Percentiles rank a stretch among this genome's conserved stretches.
phyloP scores from a whole-genome alignment of 306 rosid species.

The Lablab purpureus region DNA sequence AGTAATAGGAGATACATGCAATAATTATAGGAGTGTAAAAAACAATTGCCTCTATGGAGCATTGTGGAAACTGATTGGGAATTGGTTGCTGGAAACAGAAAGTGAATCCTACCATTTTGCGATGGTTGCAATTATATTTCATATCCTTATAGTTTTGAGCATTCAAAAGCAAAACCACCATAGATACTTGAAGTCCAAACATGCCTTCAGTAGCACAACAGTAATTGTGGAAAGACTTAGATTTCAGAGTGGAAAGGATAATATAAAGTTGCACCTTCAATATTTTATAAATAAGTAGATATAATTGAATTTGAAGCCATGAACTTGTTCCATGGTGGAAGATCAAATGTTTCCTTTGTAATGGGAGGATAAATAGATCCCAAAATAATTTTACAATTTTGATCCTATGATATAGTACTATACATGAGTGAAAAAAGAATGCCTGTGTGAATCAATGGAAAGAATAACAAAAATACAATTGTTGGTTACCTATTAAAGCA shows the following conservation, averaged over 20 bases:
- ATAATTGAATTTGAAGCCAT: conserved; percentile 26
- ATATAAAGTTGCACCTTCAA: background rate
- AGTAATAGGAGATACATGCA: too few relatives aligned
- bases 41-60: too few relatives aligned
- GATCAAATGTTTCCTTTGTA: conserved; percentile 45
- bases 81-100: too few relatives aligned
- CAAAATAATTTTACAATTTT: conserved; percentile 53
- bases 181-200: too few relatives aligned
- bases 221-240: background rate
- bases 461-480: conserved; percentile 56
- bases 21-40: too few relatives aligned
- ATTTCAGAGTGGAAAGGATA: conserved; percentile 10
- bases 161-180: too few relatives aligned
- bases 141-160: too few relatives aligned
- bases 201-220: too few relatives aligned
- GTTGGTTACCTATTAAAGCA: conserved; percentile 63
- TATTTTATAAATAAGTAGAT: background rate
- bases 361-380: conserved; percentile 52
- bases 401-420: conserved; percentile 40
- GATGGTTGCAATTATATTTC: too few relatives aligned
- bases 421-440: conserved; percentile 54
- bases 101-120: too few relatives aligned
- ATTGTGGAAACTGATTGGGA: too few relatives aligned
- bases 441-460: conserved; percentile 51
- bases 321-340: conserved; percentile 30